phyloP scores from a whole-genome alignment of 768 basidiomycete genomes.

The Nidularia sp. region DNA sequence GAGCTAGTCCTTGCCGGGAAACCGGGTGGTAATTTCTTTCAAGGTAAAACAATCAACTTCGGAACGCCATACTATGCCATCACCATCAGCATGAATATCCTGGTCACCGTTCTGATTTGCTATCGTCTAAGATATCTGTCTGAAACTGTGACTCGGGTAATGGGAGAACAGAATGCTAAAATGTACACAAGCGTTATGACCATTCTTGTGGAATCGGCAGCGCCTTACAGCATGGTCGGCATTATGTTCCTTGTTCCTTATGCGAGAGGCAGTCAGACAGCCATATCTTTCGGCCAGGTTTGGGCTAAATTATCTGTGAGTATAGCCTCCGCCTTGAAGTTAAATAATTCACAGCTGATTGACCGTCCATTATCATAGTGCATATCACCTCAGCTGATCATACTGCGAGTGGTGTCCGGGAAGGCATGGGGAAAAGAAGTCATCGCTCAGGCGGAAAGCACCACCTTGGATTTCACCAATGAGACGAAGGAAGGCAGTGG shows the following conservation, averaged over 20 bases:
- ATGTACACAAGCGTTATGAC: conserved; percentile 32
- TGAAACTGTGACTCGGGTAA: conserved; percentile 16
- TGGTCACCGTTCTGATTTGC: conserved; percentile 35
- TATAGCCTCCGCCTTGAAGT: conserved; percentile 3
- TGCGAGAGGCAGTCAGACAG: conserved; percentile 24
- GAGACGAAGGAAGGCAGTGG: not conserved
- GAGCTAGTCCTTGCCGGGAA: conserved; percentile 31
- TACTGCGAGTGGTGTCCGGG: conserved; percentile 17
- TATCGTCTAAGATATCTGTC: conserved; percentile 28
- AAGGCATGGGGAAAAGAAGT: conserved; percentile 17
- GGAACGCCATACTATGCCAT: conserved; percentile 35
- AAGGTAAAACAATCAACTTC: conserved; percentile 29
- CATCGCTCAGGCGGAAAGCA: conserved; percentile 15
- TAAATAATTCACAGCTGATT: not conserved
- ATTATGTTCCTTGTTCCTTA: conserved; percentile 34
- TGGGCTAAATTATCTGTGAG: conserved; percentile 38
- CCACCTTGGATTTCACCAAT: conserved; percentile 8
- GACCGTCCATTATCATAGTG: conserved; percentile 8
- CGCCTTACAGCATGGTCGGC: conserved; percentile 31
- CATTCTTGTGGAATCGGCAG: conserved; percentile 35
- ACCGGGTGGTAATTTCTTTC: conserved; percentile 36
- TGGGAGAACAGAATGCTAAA: conserved; percentile 22
- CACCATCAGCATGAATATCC: conserved; percentile 35
- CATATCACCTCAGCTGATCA: conserved; percentile 17
- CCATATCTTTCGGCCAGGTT: conserved; percentile 32